Evolutionary conservation across 108 stramenopile genomes (phyloP).

Genomic region (Pseudonitzschia multiseries): DNA sequence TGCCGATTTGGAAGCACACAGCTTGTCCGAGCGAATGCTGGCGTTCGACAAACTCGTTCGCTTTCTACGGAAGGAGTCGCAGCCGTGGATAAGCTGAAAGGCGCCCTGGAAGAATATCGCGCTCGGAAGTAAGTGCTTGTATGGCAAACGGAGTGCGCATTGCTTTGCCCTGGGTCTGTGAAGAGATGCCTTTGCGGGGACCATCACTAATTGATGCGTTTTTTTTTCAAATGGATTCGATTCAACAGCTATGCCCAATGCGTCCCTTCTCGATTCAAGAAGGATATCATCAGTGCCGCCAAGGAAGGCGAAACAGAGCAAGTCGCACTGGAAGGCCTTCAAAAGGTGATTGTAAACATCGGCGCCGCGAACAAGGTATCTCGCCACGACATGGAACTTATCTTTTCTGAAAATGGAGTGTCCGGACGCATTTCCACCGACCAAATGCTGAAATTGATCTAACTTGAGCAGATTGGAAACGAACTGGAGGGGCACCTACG

Average conservation of each 20-base stretch:
- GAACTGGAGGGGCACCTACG: neutral
- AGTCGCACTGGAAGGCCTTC: slow-evolving; percentile 39
- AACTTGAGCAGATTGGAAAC: neutral
- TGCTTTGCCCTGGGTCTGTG: too few relatives aligned
- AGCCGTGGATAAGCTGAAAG: slow-evolving; percentile 39
- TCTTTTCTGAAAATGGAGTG: slow-evolving; percentile 52
- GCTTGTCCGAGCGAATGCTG: neutral
- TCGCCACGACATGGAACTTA: slow-evolving; percentile 41
- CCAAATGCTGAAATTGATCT: slow-evolving; percentile 24
- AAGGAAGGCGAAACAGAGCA: slow-evolving; percentile 13
- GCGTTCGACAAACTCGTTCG: neutral
- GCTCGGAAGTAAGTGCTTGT: slow-evolving; percentile 39
- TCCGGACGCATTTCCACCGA: slow-evolving; percentile 22
- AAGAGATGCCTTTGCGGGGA: too few relatives aligned
- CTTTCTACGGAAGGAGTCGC: slow-evolving; percentile 23
- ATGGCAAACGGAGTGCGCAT: too few relatives aligned
- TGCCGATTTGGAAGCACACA: slow-evolving; percentile 14
- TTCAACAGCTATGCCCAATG: slow-evolving; percentile 39
- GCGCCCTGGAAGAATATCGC: slow-evolving; percentile 54
- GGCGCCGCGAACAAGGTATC: slow-evolving; percentile 44
- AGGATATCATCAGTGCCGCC: slow-evolving; percentile 56
- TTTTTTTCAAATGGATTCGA: neutral
- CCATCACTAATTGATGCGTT: neutral
- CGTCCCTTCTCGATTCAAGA: slow-evolving; percentile 54
- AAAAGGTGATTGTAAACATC: slow-evolving; percentile 53